These are phyloP conservation scores for Rhodamnia argentea DNA, from an alignment of 345 rosid genomes.

Conservation along the genomic window DNA sequence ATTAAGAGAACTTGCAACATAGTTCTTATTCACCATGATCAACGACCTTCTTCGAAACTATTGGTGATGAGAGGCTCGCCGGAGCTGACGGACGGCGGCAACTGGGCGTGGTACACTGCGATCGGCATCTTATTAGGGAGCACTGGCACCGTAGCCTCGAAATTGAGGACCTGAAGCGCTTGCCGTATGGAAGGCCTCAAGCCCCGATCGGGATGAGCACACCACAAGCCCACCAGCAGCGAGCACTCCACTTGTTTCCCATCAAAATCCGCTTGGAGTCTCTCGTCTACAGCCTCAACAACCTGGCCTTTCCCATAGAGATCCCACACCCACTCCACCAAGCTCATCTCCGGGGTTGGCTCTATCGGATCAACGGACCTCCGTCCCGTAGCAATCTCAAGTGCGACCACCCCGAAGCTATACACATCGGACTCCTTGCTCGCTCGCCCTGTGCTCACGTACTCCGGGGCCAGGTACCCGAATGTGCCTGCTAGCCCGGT, in stretches of 20 bases:
- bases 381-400: constrained; percentile 17
- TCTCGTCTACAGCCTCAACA: background rate
- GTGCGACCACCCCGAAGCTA: constrained; percentile 15
- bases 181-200: constrained; percentile 11
- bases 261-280: background rate
- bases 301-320: background rate
- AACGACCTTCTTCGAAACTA: constrained; percentile 23
- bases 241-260: constrained; percentile 6
- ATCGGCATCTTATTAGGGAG: constrained; percentile 5
- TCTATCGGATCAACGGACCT: background rate
- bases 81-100: constrained; percentile 14
- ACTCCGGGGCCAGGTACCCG: constrained; percentile 20
- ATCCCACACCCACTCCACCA: constrained; percentile 19
- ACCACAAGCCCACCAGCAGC: constrained; percentile 14
- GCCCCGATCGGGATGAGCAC: constrained; percentile 4
- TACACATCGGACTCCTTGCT: constrained; percentile 16
- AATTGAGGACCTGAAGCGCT: constrained; percentile 6
- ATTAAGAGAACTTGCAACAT: background rate
- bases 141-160: background rate
- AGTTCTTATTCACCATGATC: background rate
- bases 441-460: background rate
- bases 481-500: constrained; percentile 14
- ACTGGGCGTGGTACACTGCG: constrained; percentile 5
- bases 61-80: constrained; percentile 13
- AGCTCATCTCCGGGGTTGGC: background rate